Conservation (phyloP, 2,329 filamentous ascomycete species). For the Epichloe typhina region DNA sequence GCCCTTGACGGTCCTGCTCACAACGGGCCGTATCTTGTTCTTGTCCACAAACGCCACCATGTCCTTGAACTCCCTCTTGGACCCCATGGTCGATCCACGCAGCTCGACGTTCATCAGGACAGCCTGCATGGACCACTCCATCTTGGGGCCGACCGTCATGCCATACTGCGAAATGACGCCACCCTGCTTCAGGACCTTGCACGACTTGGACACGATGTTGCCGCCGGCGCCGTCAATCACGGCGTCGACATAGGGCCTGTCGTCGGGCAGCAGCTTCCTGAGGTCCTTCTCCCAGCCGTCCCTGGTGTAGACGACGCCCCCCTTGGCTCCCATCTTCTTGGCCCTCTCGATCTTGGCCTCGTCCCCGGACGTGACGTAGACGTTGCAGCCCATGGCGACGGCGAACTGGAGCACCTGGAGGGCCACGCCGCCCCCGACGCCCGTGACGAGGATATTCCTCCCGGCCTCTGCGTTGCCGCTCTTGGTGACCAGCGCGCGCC, state of each 20-base stretch:
- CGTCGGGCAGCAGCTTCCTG: constrained; percentile 43
- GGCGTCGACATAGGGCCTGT: constrained; percentile 60
- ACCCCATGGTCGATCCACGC: constrained; percentile 81
- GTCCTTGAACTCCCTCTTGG: constrained; percentile 73
- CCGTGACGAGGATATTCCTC: constrained; percentile 71
- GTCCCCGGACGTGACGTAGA: constrained; percentile 71
- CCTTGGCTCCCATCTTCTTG: constrained; percentile 54
- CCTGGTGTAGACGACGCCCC: constrained; percentile 74
- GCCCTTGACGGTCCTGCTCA: constrained; percentile 62
- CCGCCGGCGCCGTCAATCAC: constrained; percentile 88
- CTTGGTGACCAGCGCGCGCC: constrained; percentile 76
- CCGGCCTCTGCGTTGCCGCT: constrained; percentile 44
- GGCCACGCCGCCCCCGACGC: constrained; percentile 87
- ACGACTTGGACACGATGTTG: constrained; percentile 58
- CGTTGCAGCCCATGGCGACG: constrained; percentile 57
- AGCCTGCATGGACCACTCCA: constrained; percentile 75
- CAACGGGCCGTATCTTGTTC: constrained; percentile 61
- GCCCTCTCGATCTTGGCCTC: constrained; percentile 65
- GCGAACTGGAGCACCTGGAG: constrained; percentile 71
- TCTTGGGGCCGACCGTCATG: constrained; percentile 77
- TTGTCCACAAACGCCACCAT: constrained; percentile 74
- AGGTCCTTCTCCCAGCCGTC: constrained; percentile 73
- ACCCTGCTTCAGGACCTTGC: constrained; percentile 61
- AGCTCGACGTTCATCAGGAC: constrained; percentile 83
- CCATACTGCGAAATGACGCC: constrained; percentile 81